These are phyloP conservation scores for Klebsormidium nitens DNA, from an alignment of 139 green algal genomes.

Conservation along the genomic window DNA sequence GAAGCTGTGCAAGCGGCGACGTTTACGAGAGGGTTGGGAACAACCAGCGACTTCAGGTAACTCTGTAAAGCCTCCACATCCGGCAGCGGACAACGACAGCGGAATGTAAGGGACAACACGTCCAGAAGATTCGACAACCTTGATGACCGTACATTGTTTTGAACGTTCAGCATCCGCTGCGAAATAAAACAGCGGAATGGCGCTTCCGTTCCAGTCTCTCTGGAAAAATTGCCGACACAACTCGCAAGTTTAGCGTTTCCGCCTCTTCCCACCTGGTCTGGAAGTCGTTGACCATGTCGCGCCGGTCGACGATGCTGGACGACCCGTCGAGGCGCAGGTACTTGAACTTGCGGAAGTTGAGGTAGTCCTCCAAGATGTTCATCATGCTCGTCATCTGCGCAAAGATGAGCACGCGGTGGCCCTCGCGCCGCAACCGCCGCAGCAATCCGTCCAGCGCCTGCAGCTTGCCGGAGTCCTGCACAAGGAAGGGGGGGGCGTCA, in stretches of 20 bases:
- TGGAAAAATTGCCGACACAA: too few species aligned
- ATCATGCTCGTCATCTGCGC: constrained; percentile 71
- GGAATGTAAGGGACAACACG: too few species aligned
- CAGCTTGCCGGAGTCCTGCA: constrained; percentile 58
- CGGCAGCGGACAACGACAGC: too few species aligned
- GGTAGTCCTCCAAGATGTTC: constrained; percentile 59
- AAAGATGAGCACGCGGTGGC: constrained; percentile 65
- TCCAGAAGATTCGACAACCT: too few species aligned
- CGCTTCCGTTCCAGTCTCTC: too few species aligned
- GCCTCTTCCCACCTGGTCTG: constrained; percentile 38
- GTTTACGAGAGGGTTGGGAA: too few species aligned
- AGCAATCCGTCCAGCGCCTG: constrained; percentile 56
- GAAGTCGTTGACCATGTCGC: constrained; percentile 48
- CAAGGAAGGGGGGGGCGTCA: background rate
- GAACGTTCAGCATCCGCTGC: too few species aligned
- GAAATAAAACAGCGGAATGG: background rate
- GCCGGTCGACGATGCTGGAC: constrained; percentile 53
- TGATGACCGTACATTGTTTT: too few species aligned
- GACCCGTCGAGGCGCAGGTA: constrained; percentile 66
- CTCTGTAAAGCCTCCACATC: too few species aligned
- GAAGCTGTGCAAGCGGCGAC: too few species aligned
- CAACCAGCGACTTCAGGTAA: too few species aligned
- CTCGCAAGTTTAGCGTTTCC: too few species aligned
- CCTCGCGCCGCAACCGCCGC: constrained; percentile 45
- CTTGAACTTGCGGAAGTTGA: constrained; percentile 47